Base-by-base conservation (phyloP, 345 rosid species). In the Eucalyptus leucophloia region DNA sequence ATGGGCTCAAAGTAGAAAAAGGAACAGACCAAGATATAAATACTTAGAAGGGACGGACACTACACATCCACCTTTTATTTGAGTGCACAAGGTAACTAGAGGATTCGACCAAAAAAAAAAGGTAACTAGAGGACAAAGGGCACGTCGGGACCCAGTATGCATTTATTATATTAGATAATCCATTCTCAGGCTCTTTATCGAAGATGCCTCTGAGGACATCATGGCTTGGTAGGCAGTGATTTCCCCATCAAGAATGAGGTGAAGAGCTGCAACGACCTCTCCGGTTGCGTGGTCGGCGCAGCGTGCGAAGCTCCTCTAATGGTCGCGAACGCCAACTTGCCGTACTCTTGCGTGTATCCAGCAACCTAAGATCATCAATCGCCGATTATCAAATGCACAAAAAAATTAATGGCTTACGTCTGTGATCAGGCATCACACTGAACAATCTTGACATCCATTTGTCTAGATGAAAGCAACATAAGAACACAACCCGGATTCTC, bases 321-420 rank as follows among this genome's bases (percentile, higher is more conserved):
- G 87, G 93, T 91, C 32, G 93, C 95, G 86, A 88, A 92, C 5
- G 92, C 86, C 82, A 94, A 49, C 11, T 86, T 89, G n/a, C 92
- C 94, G 88, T 92, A 93, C 14, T 90, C 92, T 89, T 92, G 95
- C 28, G 93, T 93, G 93, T 94, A 92, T 67, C 95, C 95, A 82
- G 77, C 93, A 87, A 90, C 92, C 95, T 93, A 90, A 2, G 12
- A 72, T 72, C 82, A 19, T 72, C 6, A 10, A 34, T 72, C 44
- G 4, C 14, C 44, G 7, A 34, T 18, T 21, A 7, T 72, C 82
- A 34, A 72, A 34, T 72, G 44, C 7, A 12, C 3, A 3, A 72
- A 34, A 34, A 12, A 34, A 72, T 34, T 72, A 8, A 19, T 10
- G 82, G 13, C 44, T 5, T 1, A 72, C 11, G 82, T 2, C 82